Evolutionary conservation across 2,329 filamentous ascomycete genomes (phyloP).

Genomic region (Corynespora cassiicola): DNA sequence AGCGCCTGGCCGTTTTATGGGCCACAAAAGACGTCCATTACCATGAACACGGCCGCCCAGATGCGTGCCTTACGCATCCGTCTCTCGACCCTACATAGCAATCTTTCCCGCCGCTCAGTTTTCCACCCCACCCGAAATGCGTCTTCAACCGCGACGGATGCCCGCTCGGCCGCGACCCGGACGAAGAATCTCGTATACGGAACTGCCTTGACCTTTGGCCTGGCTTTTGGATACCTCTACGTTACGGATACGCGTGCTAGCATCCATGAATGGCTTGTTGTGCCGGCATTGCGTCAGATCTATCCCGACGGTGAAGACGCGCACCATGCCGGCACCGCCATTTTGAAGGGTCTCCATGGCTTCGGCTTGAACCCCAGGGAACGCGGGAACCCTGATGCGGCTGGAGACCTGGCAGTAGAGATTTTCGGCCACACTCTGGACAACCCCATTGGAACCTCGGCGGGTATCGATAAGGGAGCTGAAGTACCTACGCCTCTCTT

Average conservation of each 20-base stretch:
- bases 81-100: slow-evolving; percentile 24
- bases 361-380: slow-evolving; percentile 84
- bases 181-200: slow-evolving; percentile 60
- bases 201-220: slow-evolving; percentile 58
- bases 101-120: slow-evolving; percentile 20
- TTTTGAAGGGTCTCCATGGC: slow-evolving; percentile 74
- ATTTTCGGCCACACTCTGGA: slow-evolving; percentile 79
- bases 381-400: slow-evolving; percentile 65
- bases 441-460: slow-evolving; percentile 95
- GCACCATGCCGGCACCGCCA: slow-evolving; percentile 78
- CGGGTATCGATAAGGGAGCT: slow-evolving; percentile 92
- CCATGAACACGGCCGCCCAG: slow-evolving; percentile 31
- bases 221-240: slow-evolving; percentile 57
- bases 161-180: slow-evolving; percentile 50
- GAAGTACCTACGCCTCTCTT: slow-evolving; percentile 87
- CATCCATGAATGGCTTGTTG: slow-evolving; percentile 59
- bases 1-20: slow-evolving; percentile 25
- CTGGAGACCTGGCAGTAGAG: slow-evolving; percentile 62
- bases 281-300: slow-evolving; percentile 69
- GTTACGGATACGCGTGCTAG: slow-evolving; percentile 61
- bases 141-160: slow-evolving; percentile 38
- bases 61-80: slow-evolving; percentile 37
- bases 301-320: slow-evolving; percentile 86
- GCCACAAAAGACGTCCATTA: slow-evolving; percentile 23
- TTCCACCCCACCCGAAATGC: slow-evolving; percentile 28